Base-by-base conservation (phyloP, 2,329 filamentous ascomycete genomes). In the Nemania sp. region DNA sequence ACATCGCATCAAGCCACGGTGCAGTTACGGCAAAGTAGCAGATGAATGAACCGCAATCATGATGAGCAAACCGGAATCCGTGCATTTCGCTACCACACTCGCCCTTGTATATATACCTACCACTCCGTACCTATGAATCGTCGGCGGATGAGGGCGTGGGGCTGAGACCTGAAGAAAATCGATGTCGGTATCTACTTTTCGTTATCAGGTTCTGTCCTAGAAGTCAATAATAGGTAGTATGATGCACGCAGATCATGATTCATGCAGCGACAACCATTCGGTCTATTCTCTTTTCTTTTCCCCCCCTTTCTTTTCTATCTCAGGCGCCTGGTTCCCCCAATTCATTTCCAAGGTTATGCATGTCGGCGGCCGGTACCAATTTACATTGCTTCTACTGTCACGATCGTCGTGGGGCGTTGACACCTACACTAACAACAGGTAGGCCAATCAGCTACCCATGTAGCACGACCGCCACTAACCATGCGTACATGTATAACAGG, bases 191-290 rank as follows among this genome's bases (percentile, higher is more conserved):
- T 29, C 25, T 29, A 29, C 25, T 29, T 7, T 7, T 29, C 3
- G 25, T 29, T 29, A 29, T 29, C 25, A 29, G 7, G 25, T 29
- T 29, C 7, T n/a, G n/a, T n/a, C n/a, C n/a, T n/a, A n/a, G n/a
- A n/a, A n/a, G n/a, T n/a, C n/a, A n/a, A n/a, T n/a, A n/a, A n/a
- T n/a, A n/a, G n/a, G n/a, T n/a, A n/a, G n/a, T n/a, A 29, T 29
- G 4, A 29, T 29, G 7, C 25, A 32, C 32, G 55, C 11, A 53
- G 40, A 60, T 60, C 57, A n/a, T n/a, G 57, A 60, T 52, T 60
- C 47, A 56, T 52, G 40, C 52, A 46, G 11, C 20, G 25, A 18
- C 25, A 15, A 15, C 12, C 35, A 29, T 42, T 10, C 13, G 45
- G 34, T 48, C 11, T 20, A 17, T 32, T 29, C 7, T 29, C 25